A percentile compares a stretch with the other conserved stretches of the same genome.
Conservation (phyloP, 441 rosid genomes). For the Gossypium schwendimanii region DNA sequence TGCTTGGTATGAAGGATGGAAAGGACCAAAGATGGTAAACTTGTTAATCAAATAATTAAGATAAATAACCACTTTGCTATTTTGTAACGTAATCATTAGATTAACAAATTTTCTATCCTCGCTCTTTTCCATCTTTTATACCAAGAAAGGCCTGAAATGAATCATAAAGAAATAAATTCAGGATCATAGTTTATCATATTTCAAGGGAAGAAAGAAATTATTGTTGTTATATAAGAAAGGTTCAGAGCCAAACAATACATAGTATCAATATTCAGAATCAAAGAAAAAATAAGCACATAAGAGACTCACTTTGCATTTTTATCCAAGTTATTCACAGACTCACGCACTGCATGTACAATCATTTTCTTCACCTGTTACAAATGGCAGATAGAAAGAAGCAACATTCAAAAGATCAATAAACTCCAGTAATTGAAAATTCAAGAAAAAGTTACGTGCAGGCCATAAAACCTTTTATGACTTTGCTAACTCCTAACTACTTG, state of each 20-base stretch:
- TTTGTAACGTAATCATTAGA: not conserved
- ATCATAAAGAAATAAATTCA: not conserved
- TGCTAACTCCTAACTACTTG: not conserved
- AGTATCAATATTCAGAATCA: not conserved
- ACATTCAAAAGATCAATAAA: not conserved
- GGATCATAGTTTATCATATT: not conserved
- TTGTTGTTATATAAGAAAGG: not conserved
- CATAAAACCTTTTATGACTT: not conserved
- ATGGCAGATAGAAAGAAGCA: not conserved
- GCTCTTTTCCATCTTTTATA: not conserved
- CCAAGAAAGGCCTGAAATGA: not conserved
- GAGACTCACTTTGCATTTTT: constrained; percentile 11
- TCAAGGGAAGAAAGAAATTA: not conserved
- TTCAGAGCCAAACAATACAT: not conserved
- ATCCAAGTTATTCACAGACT: constrained; percentile 19
- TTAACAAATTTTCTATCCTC: not conserved
- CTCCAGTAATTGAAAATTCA: not conserved
- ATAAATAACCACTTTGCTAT: not conserved
- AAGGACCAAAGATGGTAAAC: not conserved
- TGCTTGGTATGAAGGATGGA: not conserved
- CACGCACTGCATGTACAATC: constrained; percentile 19
- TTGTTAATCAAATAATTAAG: not conserved
- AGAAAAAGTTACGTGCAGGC: not conserved
- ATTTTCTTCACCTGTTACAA: constrained; percentile 34
- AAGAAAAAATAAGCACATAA: not conserved